These are phyloP conservation scores for Pseudonitzschia multistriata DNA, from an alignment of 108 stramenopile genomes.

Conservation along the genomic window DNA sequence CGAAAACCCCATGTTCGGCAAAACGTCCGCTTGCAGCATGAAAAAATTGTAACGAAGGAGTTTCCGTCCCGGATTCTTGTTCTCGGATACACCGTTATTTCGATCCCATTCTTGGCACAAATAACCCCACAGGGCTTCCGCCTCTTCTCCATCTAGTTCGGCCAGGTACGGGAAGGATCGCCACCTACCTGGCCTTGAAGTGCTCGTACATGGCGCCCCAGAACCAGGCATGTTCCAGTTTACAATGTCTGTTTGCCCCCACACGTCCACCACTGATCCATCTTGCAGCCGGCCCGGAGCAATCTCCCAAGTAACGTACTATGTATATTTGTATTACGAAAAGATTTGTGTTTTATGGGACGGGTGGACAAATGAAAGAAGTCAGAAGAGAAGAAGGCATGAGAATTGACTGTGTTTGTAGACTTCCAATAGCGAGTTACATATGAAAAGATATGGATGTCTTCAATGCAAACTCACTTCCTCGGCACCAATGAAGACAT, in stretches of 20 bases:
- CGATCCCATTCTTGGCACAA: slow-evolving; percentile 81
- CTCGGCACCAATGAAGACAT: slow-evolving; percentile 86
- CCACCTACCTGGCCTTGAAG: slow-evolving; percentile 80
- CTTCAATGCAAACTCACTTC: slow-evolving; percentile 40
- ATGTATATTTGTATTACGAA: slow-evolving; percentile 7
- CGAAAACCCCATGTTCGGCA: slow-evolving; percentile 84
- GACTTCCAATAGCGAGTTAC: no score
- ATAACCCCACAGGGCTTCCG: slow-evolving; percentile 74
- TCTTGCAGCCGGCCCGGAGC: slow-evolving; percentile 73
- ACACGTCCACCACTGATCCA: slow-evolving; percentile 83
- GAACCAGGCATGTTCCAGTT: slow-evolving; percentile 79
- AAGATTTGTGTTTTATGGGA: no score
- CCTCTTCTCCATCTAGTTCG: slow-evolving; percentile 72
- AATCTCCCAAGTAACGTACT: slow-evolving; percentile 89
- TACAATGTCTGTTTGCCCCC: slow-evolving; percentile 59
- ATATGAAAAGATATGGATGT: no score
- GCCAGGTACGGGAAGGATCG: slow-evolving; percentile 82
- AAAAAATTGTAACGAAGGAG: slow-evolving; percentile 76
- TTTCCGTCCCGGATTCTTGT: slow-evolving; percentile 44
- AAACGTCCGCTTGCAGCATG: slow-evolving; percentile 85
- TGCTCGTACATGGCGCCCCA: slow-evolving; percentile 81
- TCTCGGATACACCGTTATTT: slow-evolving; percentile 43
- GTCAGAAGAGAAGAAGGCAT: neutral
- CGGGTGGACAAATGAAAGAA: neutral
- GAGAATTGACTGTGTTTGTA: no score